Base-by-base conservation (phyloP, 768 basidiomycete species). In the Gloeopeniophorella convolvens region DNA sequence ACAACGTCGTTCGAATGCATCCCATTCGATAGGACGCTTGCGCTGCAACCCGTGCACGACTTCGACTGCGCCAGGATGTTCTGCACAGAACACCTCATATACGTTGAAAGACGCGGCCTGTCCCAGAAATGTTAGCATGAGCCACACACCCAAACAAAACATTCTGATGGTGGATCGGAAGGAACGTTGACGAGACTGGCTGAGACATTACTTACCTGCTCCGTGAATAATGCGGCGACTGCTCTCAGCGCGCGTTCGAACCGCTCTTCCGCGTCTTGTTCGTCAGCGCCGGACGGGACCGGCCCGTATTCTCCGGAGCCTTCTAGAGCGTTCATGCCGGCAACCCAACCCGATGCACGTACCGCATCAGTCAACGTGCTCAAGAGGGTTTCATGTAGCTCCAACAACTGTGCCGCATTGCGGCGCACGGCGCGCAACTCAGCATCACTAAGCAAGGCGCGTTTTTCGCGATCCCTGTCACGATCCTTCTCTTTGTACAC, bases 51-150 rank as follows among this genome's bases (percentile, higher is more conserved):
- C 77, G 51, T 85, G 80, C 0, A 95, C 71, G 20, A 90, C 64
- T 54, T 86, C 80, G 48, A 86, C 71, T 0, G 92, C 93, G 58
- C 88, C 85, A 43, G 80, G 77, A 61, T 97, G 94, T 0, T 83
- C 83, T 0, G 89, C 79, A 62, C 95, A 98, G 61, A 92, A 97
- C 11, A 75, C 68, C 63, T 92, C 80, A 68, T 99, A 99, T 1
- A 80, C 73, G 49, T 77, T 73, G 57, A 95, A 95, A 31, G 74
- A 69, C 13, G 82, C 71, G 21, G 83, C 84, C 91, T 95, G 57
- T 5, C 41, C 31, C 6, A 27, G 21, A 28, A 54, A 50, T 44
- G 52, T 54, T 40, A 44, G 52, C 49, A 45, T 37, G 16, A 40
- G n/a, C 30, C 43, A 43, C 35, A 35, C 34, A 44, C n/a, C 27